Base-by-base conservation (phyloP, 768 basidiomycete genomes). In the Fibroporia radiculosa region DNA sequence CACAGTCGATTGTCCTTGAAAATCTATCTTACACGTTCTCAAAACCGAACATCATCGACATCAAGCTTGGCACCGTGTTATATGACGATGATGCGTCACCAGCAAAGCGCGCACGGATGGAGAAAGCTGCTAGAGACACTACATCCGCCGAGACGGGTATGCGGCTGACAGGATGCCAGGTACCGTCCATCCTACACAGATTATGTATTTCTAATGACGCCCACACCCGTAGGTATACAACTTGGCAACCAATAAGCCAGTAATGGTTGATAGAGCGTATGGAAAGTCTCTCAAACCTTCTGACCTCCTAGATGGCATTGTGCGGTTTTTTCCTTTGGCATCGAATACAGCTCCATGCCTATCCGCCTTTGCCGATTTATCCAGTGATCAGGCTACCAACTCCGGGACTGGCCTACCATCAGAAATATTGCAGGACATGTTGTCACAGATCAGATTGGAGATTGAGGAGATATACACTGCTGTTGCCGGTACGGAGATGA, bases 11-110 rank as follows among this genome's bases (percentile, higher is more conserved):
- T 42, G 89, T 95, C 24, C 65, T 99, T 3, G 84, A 93, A 66
- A 97, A 99, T 61, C 66, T 93, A 11, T 65, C 84, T 2, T 63
- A 82, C 52, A 58, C 71, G 1, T 97, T 93, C 68, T 54, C 64
- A 27, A 84, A 80, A 59, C 93, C 93, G 5, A 91, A 87, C 53
- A 75, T 96, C 46, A 69, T 97, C 23, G 95, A 99, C 60, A 72
- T 92, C 59, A 99, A 98, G 63, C 83, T 98, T 13, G 96, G 96
- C 1, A 93, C 85, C 0, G 70, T 84, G 1, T 73, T 98, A n/a
- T 88, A 87, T 50, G 91, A 88, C 40, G 75, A 82, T 18, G 58
- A 60, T 11, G 66, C 69, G 19, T 57, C 60, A 73, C 84, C 75
- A 2, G 88, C 86, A 46, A 99, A 99, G 66, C 72, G 75, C 48